Evolutionary conservation across 2,329 filamentous ascomycete species (phyloP), one percentile per base, ranked within the genome.

Genomic region (Zasmidium citrigriseum): DNA sequence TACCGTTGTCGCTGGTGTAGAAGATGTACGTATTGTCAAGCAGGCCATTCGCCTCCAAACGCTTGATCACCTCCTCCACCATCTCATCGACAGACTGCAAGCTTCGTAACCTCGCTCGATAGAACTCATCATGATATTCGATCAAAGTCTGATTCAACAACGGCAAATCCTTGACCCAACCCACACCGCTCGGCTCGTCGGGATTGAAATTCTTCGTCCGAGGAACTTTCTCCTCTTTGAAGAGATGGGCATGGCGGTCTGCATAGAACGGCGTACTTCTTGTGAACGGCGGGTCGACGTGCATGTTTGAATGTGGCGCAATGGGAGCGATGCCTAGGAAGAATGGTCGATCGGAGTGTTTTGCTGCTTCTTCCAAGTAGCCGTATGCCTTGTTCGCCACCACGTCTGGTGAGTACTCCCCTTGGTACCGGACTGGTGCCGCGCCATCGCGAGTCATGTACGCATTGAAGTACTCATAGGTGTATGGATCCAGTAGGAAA

Each of bases 401-500:
- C 3, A 91, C 75, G 64, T 90, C 88, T 0, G 79, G 81, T 0
- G 77, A 80, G 65, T 88, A 82, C 29, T 80, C 72, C 1, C 83
- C 83, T 34, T 82, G 75, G 58, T 84, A 81, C 64, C 79, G 83
- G 11, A 82, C 76, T 1, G 85, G 65, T 89, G 85, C 12, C 82
- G 78, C 63, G 21, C 54, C 57, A 48, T 64, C 61, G 5, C 55
- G 52, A 24, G 57, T 62, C 61, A 67, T 66, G 7, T 46, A 41
- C 1, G 83, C 77, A 66, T 89, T 88, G 44, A 85, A 80, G 68
- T 90, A 91, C 27, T 82, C 77, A 65, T 90, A 90, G 0, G 88
- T 90, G 63, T 80, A 82, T 0, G 87, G 87, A 60, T 90, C 87
- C 9, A 80, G 71, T 2, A 80, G 68, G 61, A 81, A 78, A 46